A percentile compares a stretch with the other conserved stretches of the same genome.
phyloP scores from a whole-genome alignment of 1,284 basidiomycete genomes.

The Ganoderma leucocontextum region DNA sequence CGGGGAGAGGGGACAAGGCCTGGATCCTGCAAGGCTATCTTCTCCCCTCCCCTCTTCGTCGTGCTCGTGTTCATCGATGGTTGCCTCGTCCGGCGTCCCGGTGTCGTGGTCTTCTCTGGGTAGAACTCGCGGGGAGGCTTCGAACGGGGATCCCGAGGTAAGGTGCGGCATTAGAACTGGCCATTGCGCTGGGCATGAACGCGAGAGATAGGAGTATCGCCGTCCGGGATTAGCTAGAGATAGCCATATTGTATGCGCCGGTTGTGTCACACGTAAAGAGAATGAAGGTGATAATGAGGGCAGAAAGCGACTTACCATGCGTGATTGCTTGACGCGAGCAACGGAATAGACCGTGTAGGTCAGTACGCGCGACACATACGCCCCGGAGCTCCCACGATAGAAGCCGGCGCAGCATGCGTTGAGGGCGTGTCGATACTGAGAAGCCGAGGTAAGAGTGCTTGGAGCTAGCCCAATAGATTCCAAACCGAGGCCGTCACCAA shows the following conservation, averaged over 20 bases:
- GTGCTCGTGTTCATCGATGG: slow-evolving; percentile 23
- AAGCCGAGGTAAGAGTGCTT: slow-evolving; percentile 2
- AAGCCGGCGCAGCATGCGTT: slow-evolving; percentile 15
- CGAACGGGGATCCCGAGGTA: slow-evolving; percentile 4
- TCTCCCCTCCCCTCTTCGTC: slow-evolving; percentile 11
- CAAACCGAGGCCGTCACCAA: not conserved
- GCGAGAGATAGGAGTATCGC: slow-evolving; percentile 15
- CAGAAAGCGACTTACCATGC: slow-evolving; percentile 16
- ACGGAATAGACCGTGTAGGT: slow-evolving; percentile 8
- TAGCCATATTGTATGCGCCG: slow-evolving; percentile 21
- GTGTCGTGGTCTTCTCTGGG: slow-evolving; percentile 15
- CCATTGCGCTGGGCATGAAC: not conserved
- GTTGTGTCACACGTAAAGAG: slow-evolving; percentile 21
- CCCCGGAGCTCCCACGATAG: slow-evolving; percentile 18
- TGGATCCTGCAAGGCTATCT: slow-evolving; percentile 29
- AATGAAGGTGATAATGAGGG: slow-evolving; percentile 8
- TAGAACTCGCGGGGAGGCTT: slow-evolving; percentile 7
- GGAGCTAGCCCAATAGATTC: slow-evolving; percentile 4
- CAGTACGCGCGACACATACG: slow-evolving; percentile 12
- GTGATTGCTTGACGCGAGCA: slow-evolving; percentile 1
- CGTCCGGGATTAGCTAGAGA: slow-evolving; percentile 22
- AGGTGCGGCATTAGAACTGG: slow-evolving; percentile 11
- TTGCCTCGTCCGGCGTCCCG: slow-evolving; percentile 13
- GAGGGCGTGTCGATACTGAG: slow-evolving; percentile 10
- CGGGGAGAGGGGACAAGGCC: slow-evolving; percentile 18